Base-by-base conservation (phyloP, 805 yeast species). In the Zygoascus ofunaensis region DNA sequence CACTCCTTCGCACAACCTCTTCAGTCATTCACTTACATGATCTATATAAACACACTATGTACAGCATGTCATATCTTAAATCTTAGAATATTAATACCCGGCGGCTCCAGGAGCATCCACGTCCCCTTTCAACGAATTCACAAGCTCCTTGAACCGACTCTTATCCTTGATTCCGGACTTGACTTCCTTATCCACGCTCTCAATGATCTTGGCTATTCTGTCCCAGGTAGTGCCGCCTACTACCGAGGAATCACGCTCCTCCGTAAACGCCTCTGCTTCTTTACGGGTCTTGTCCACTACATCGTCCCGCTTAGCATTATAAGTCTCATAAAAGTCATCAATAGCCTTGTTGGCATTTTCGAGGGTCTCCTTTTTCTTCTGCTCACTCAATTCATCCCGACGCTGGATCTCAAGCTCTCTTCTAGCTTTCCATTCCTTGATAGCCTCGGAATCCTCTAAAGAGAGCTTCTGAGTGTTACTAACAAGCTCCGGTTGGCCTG, bases 251-350 rank as follows among this genome's bases (percentile, higher is more conserved):
- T 87, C 95, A 60, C 92, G 80, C 56, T 82, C 78, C 45, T 73
- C 76, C 49, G 84, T 61, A 60, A 82, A 87, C 48, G 75, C 77
- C 52, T 76, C 79, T 54, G 86, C 85, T 54, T 82, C 92, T 42
- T 70, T 68, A 59, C 72, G 70, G 10, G 84, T 80, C 47, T 74
- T 72, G 48, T 76, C 79, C 45, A 80, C 67, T 42, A 79, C 76
- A 52, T 74, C 74, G 43, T 86, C 90, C 63, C 79, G 82, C 69
- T 89, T 89, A 59, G 73, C 70, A 67, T 86, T 87, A 71, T 90
- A 90, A 59, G 80, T 81, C 55, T 86, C 95, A 64, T 90, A 90
- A 63, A 90, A 90, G 51, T 84, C 95, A 61, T 90, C 96, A 57
- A 87, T 77, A 43, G 87, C 80, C 60, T 79, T 78, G 57, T 77